These are phyloP conservation scores for Bothriochloa decipiens DNA, from an alignment of 176 grass and related monocot species.

Conservation along the genomic window DNA sequence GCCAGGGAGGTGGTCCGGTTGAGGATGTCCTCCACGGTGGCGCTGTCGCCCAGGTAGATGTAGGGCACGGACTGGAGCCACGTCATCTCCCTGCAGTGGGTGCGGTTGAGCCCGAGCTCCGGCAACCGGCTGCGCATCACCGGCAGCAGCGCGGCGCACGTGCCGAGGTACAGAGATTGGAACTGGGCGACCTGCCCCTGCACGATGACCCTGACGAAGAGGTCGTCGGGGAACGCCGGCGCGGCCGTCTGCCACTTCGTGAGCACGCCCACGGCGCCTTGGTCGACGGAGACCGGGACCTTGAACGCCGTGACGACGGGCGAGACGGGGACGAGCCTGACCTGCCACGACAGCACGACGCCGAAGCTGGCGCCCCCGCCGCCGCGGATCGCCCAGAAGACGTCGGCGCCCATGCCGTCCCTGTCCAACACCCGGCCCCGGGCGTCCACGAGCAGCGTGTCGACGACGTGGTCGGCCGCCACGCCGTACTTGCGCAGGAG, in stretches of 20 bases:
- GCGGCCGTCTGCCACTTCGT: slow-evolving; percentile 59
- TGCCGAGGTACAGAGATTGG: slow-evolving; percentile 50
- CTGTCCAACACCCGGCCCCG: slow-evolving; percentile 47
- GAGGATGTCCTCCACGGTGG: slow-evolving; percentile 45
- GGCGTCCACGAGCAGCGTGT: slow-evolving; percentile 55
- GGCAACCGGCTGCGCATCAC: slow-evolving; percentile 38
- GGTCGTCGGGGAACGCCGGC: slow-evolving; percentile 39
- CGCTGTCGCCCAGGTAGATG: slow-evolving; percentile 28
- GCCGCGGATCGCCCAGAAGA: slow-evolving; percentile 62
- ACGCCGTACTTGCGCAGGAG: slow-evolving; percentile 62
- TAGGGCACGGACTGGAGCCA: slow-evolving; percentile 53
- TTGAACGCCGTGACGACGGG: slow-evolving; percentile 45
- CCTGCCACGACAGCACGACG: slow-evolving; percentile 59
- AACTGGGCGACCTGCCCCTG: slow-evolving; percentile 23
- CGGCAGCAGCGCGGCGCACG: slow-evolving; percentile 16
- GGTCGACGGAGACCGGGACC: slow-evolving; percentile 17
- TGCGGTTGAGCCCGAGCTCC: slow-evolving; percentile 39
- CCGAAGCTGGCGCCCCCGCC: slow-evolving; percentile 65
- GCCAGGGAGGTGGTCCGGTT: slow-evolving; percentile 18
- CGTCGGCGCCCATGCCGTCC: slow-evolving; percentile 48
- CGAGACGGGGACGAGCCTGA: slow-evolving; percentile 50
- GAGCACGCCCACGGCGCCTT: slow-evolving; percentile 43
- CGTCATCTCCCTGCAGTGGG: slow-evolving; percentile 51
- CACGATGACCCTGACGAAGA: slow-evolving; percentile 32
- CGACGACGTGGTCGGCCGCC: slow-evolving; percentile 58